Conservation (phyloP, 805 yeast genomes). For the Metschnikowia vanudenii region DNA sequence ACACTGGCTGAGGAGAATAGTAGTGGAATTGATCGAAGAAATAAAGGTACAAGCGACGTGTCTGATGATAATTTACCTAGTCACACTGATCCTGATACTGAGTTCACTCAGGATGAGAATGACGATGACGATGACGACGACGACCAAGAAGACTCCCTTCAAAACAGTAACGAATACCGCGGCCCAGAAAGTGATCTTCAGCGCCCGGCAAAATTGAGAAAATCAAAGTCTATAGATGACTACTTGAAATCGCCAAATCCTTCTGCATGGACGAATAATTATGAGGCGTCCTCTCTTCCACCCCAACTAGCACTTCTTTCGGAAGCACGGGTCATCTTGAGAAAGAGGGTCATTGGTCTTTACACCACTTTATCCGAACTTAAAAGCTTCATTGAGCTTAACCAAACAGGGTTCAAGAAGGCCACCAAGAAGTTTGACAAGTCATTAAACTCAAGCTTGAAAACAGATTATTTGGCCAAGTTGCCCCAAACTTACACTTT, state of each 20-base stretch:
- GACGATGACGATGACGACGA: constrained; percentile 15
- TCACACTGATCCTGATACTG: constrained; percentile 37
- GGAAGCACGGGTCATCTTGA: constrained; percentile 51
- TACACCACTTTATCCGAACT: constrained; percentile 48
- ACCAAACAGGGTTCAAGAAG: constrained; percentile 52
- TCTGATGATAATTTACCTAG: constrained; percentile 20
- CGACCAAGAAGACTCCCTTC: constrained; percentile 11
- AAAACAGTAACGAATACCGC: constrained; percentile 7
- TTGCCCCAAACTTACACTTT: constrained; percentile 46
- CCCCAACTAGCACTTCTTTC: constrained; percentile 20
- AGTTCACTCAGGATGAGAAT: constrained; percentile 27
- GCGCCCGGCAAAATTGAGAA: constrained; percentile 10
- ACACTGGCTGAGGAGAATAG: constrained; percentile 7
- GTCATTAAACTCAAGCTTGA: constrained; percentile 43
- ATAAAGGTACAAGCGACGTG: constrained; percentile 18
- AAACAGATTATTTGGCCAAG: constrained; percentile 45
- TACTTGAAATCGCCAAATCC: constrained; percentile 38
- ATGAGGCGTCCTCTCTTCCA: constrained; percentile 15
- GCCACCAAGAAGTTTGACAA: constrained; percentile 55
- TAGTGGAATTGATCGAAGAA: constrained; percentile 1
- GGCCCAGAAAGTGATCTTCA: constrained; percentile 2
- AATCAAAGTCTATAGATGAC: constrained; percentile 31
- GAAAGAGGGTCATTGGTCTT: constrained; percentile 45
- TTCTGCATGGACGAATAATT: constrained; percentile 21
- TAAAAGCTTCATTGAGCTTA: constrained; percentile 50